Evolutionary conservation across 2,329 filamentous ascomycete species (phyloP).

Genomic region (Aureobasidium vineae): DNA sequence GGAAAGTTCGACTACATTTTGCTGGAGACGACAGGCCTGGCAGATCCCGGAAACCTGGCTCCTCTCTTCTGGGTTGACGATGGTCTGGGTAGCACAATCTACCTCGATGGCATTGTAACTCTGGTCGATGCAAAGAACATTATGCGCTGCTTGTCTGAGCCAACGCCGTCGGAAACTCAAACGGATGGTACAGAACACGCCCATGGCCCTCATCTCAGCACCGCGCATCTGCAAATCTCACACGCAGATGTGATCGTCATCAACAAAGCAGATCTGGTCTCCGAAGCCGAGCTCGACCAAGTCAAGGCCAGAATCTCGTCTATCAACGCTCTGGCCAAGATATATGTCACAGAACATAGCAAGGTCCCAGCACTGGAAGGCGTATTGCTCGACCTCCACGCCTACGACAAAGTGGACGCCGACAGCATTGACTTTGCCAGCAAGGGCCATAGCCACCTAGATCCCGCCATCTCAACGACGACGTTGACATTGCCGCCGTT

Average conservation of each 20-base stretch:
- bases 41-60: conserved; percentile 92
- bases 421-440: conserved; percentile 62
- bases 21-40: conserved; percentile 91
- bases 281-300: conserved; percentile 62
- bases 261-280: conserved; percentile 89
- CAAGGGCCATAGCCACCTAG: conserved; percentile 87
- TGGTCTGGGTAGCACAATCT: conserved; percentile 90
- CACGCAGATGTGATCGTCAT: conserved; percentile 94
- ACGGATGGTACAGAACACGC: conserved; percentile 43
- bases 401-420: conserved; percentile 78
- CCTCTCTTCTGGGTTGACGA: conserved; percentile 98
- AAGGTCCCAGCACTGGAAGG: conserved; percentile 80
- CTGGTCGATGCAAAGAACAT: conserved; percentile 96
- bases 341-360: conserved; percentile 78
- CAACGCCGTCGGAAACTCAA: conserved; percentile 35
- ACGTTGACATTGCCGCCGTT: conserved; percentile 67
- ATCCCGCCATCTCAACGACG: conserved; percentile 69
- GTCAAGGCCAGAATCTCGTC: conserved; percentile 71
- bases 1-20: conserved; percentile 97
- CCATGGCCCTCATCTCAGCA: conserved; percentile 72
- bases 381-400: conserved; percentile 83
- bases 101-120: conserved; percentile 94
- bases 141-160: conserved; percentile 73
- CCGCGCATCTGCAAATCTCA: conserved; percentile 92
- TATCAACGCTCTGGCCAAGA: conserved; percentile 85